phyloP scores from a whole-genome alignment of 257 asterid genomes.

The Penstemon barbatus region DNA sequence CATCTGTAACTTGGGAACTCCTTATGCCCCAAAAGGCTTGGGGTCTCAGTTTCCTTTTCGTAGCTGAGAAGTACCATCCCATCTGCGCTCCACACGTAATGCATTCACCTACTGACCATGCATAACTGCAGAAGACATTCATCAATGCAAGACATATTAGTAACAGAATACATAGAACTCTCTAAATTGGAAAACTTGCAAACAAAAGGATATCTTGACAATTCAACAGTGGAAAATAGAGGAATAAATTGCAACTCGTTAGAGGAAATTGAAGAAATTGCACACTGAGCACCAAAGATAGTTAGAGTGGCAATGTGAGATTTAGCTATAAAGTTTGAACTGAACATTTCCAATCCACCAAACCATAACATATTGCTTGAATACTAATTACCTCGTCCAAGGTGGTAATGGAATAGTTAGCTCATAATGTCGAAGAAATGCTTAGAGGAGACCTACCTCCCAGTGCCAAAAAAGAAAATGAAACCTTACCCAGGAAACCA shows the following conservation, averaged over 20 bases:
- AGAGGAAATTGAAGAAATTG: no score
- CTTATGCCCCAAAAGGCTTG: conserved; percentile 89
- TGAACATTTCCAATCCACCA: not conserved
- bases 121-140: conserved; percentile 41
- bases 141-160: not conserved
- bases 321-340: not conserved
- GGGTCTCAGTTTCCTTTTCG: conserved; percentile 63
- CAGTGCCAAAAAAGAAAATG: conserved; percentile 17
- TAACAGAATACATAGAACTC: not conserved
- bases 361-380: not conserved
- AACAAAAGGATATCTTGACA: not conserved
- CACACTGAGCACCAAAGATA: no score
- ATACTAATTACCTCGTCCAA: conserved; percentile 5
- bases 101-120: conserved; percentile 89
- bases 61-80: conserved; percentile 91
- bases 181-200: not conserved
- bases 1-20: conserved; percentile 81
- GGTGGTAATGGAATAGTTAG: not conserved
- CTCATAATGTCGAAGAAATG: not conserved
- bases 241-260: not conserved
- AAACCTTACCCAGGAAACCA: conserved; percentile 95
- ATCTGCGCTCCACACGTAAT: conserved; percentile 68
- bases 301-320: no score
- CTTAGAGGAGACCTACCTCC: conserved; percentile 3
- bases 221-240: not conserved